A percentile compares a stretch with the other conserved stretches of the same genome.
Conservation (phyloP, 2,329 filamentous ascomycete species). For the Calonectria pseudoturangicola region DNA sequence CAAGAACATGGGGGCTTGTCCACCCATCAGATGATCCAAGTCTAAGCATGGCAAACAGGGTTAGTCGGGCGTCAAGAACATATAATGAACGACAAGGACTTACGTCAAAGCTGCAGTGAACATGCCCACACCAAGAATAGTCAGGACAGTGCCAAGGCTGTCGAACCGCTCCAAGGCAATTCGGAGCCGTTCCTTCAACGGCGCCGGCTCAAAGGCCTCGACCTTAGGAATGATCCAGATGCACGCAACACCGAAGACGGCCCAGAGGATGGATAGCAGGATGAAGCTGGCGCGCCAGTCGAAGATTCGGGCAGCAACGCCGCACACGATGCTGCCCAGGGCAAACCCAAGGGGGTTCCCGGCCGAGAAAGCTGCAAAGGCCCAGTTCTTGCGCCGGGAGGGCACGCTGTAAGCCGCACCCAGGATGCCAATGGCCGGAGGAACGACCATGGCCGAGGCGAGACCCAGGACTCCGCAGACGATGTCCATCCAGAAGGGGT, state of each 20-base stretch:
- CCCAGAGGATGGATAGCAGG: constrained; percentile 78
- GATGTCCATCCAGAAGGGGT: constrained; percentile 64
- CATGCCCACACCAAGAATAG: constrained; percentile 79
- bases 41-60: constrained; percentile 63
- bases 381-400: constrained; percentile 77
- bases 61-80: constrained; percentile 27
- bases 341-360: constrained; percentile 64
- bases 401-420: constrained; percentile 79
- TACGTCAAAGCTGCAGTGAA: constrained; percentile 77
- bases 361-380: constrained; percentile 76
- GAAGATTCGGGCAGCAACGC: constrained; percentile 76
- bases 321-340: constrained; percentile 73
- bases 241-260: constrained; percentile 73
- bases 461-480: constrained; percentile 79
- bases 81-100: constrained; percentile 52
- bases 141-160: constrained; percentile 75
- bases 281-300: constrained; percentile 79
- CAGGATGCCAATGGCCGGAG: constrained; percentile 78
- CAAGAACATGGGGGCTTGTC: constrained; percentile 77
- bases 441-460: constrained; percentile 77
- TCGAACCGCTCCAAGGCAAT: constrained; percentile 75
- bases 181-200: constrained; percentile 46
- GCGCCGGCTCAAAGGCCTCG: constrained; percentile 64
- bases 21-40: constrained; percentile 77
- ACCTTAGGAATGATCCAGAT: constrained; percentile 77